Evolutionary conservation across 345 rosid genomes (phyloP).

Genomic region (Salix suchowensis): DNA sequence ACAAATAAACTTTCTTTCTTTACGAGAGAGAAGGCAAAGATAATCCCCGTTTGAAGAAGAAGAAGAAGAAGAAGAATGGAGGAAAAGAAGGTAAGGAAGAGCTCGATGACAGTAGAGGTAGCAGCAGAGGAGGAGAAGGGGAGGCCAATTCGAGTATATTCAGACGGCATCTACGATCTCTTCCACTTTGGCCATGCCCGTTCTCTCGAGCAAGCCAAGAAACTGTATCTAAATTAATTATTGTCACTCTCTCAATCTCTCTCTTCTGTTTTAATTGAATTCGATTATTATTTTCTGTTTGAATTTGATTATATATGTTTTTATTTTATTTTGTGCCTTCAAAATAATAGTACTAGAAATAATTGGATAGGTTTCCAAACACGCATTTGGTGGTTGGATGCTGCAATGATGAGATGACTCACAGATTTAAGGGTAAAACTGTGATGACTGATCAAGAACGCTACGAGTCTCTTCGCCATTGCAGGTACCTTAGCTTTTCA

Average conservation of each 20-base stretch:
- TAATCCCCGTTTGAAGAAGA: too few species aligned
- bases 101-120: neutral
- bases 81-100: neutral
- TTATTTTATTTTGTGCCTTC: neutral
- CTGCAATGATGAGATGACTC: slow-evolving; percentile 60
- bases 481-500: slow-evolving; percentile 31
- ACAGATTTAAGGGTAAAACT: slow-evolving; percentile 62
- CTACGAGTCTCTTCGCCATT: slow-evolving; percentile 63
- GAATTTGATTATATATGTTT: neutral
- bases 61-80: neutral
- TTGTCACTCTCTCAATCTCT: neutral
- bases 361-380: slow-evolving; percentile 51
- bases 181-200: slow-evolving; percentile 35
- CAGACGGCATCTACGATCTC: slow-evolving; percentile 35
- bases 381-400: slow-evolving; percentile 61
- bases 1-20: neutral
- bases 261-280: neutral
- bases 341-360: too few species aligned
- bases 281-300: too few species aligned
- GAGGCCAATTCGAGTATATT: slow-evolving; percentile 21
- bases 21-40: neutral
- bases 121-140: neutral
- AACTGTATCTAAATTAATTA: neutral
- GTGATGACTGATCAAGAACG: slow-evolving; percentile 66
- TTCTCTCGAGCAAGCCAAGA: slow-evolving; percentile 31